A percentile compares a stretch with the other conserved stretches of the same genome.
Evolutionary conservation across 495 filamentous ascomycete genomes (phyloP).

Genomic region (Letharia columbiana): DNA sequence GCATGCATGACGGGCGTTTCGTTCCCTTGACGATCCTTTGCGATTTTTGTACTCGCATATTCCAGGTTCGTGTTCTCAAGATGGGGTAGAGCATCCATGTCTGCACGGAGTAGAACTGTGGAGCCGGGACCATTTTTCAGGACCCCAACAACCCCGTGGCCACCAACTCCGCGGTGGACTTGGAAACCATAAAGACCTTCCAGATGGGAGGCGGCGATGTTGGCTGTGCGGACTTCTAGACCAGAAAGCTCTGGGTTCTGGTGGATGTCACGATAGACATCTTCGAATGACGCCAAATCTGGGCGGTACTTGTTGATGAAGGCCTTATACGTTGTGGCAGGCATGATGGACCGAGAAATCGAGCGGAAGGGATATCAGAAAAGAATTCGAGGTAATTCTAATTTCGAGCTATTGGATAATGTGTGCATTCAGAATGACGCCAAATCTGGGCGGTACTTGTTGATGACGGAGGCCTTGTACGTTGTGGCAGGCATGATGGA

Average conservation of each 20-base stretch:
- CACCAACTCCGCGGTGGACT: constrained; percentile 18
- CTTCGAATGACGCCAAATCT: neutral
- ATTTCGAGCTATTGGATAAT: too few relatives aligned
- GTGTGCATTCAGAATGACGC: too few relatives aligned
- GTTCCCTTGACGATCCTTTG: constrained; percentile 37
- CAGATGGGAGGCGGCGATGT: neutral
- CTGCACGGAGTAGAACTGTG: constrained; percentile 49
- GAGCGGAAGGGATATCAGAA: too few relatives aligned
- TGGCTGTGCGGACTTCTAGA: constrained; percentile 1
- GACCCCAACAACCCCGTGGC: constrained; percentile 47
- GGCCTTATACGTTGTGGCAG: too few relatives aligned
- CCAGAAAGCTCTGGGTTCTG: neutral
- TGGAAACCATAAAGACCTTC: neutral
- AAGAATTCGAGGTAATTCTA: too few relatives aligned
- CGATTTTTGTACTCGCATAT: constrained; percentile 43
- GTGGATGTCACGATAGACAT: neutral
- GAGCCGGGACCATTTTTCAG: constrained; percentile 47
- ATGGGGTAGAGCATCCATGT: constrained; percentile 55
- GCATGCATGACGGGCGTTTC: constrained; percentile 55
- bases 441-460: neutral
- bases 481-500: too few relatives aligned
- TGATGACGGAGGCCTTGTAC: too few relatives aligned
- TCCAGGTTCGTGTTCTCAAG: constrained; percentile 46
- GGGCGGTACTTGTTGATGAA: neutral
- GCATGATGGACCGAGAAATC: too few relatives aligned